Percentiles rank a stretch among this genome's conserved stretches.
Evolutionary conservation across 78 protist species (phyloP).

Genomic region (Tieghemostelium lacteum): DNA sequence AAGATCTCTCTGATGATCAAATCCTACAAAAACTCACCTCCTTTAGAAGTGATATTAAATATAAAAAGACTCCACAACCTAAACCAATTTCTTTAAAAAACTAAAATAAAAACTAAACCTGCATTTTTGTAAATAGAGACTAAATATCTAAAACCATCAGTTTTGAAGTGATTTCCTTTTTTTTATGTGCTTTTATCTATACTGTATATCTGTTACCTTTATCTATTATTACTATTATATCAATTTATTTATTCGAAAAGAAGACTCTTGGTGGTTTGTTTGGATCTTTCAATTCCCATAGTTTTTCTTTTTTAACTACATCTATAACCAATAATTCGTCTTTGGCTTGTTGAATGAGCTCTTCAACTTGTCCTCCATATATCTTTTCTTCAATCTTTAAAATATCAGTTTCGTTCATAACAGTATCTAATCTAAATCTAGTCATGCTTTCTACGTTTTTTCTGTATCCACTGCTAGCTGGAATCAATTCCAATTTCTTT

Average conservation of each 20-base stretch:
- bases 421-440: conserved; percentile 26
- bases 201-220: neutral
- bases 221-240: neutral
- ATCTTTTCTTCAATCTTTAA: conserved; percentile 60
- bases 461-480: conserved; percentile 22
- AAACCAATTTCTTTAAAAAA: no score
- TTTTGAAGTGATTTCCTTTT: neutral
- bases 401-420: conserved; percentile 50
- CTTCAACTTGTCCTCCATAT: conserved; percentile 66
- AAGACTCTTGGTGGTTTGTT: conserved; percentile 50
- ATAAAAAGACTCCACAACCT: neutral
- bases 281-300: conserved; percentile 51
- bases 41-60: conserved; percentile 54
- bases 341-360: conserved; percentile 32
- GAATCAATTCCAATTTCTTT: conserved; percentile 25
- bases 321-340: conserved; percentile 50
- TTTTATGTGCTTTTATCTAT: neutral
- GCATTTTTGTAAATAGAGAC: no score
- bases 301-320: conserved; percentile 11
- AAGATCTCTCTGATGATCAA: neutral
- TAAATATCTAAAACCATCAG: no score
- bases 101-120: neutral
- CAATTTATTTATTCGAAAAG: conserved; percentile 2
- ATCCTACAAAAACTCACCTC: conserved; percentile 42
- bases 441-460: conserved; percentile 10